Evolutionary conservation across 495 filamentous ascomycete species (phyloP), one percentile per base, ranked within the genome.

Genomic region (Podospora pseudoanserina): DNA sequence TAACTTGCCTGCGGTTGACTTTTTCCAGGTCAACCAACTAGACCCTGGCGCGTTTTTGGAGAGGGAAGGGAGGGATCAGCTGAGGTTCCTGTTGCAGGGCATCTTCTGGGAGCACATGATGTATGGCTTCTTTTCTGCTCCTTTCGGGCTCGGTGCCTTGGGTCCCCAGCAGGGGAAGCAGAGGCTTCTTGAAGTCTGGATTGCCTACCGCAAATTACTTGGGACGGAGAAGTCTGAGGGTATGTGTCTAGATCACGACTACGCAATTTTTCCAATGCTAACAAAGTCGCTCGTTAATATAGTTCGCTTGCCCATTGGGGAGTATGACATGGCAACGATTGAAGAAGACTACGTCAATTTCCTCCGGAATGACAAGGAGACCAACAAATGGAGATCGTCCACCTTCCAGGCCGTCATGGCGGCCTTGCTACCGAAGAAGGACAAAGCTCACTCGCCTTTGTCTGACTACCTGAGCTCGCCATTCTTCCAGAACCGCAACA

Each of bases 381-480:
- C 74, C 26, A 77, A 77, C 63, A 74, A 71, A 27, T 77, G 72
- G 72, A 67, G 75, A 15, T 73, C 75, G 7, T 66, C 74, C 34
- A 74, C 74, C 2, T 76, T 78, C 63, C 73, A 76, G 55, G 69
- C 70, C 55, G 65, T 76, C 49, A 26, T 69, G 26, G 65, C 67
- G 30, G 67, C 64, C 20, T 5, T 57, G n/a, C 2, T 30, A 3
- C 28, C 64, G 15, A 58, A 57, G 18, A 56, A 57, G 7, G 49
- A 26, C 20, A 65, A 30, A 18, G 11, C 6, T 9, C 5, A 44
- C 13, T 39, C 30, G 5, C 2, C 26, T 28, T 3, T 32, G 15
- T 26, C 11, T 18, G 13, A 30, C 18, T 49, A 30, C 6, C 20
- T 34, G 23, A 20, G 15, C 2, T 13, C 54, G 4, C 64, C 64